Evolutionary conservation across 129 eudicot species (phyloP), one percentile per base, ranked within the genome.

Genomic region (Artemisia tridentata): DNA sequence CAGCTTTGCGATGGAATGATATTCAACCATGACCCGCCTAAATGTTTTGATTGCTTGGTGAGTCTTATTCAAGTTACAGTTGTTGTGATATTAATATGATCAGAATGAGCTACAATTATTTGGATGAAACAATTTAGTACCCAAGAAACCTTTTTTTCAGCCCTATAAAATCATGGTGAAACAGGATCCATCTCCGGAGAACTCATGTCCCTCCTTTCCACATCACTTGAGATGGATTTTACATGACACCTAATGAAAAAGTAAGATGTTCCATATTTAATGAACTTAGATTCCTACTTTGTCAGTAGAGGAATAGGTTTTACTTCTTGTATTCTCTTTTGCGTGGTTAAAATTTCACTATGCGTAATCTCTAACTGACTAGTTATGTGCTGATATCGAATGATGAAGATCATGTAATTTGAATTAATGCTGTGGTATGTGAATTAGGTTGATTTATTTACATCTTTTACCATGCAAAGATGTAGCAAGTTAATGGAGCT

Each of bases 1-100:
- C 88, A 92, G 98, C 96, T 89, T 69, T 92, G 98, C 69, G 90
- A 86, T 69, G 78, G 79, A 53, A 82, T 92, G 98, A 87, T 89
- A 65, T 92, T 89, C 85, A 92, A 87, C 86, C 98, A 92, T 80
- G 98, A 85, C 74, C 87, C 86, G 8, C 98, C 98, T 18, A 68
- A 63, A 67, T 92, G 98, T 78, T 77, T 86, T 74, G 95, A 85
- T 74, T 92, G 98, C 80, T 41, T 21, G 88, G 98, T 92, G 74
- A 80, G 95, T 80, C 8, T 72, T 29, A 52, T 70, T 65, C 13
- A 27, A 16, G 19, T 43, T 72, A 49, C 63, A 49, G 59, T 45
- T 29, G 0, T 79, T 58, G 18, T 12, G 34, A 19, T 52, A 38
- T 60, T 51, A 74, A 3, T 67, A 48, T 67, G 69, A 15, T 31